A percentile compares a stretch with the other conserved stretches of the same genome.
phyloP scores from a whole-genome alignment of 192 early-diverging fungal genomes.

The Coemansia sp. region DNA sequence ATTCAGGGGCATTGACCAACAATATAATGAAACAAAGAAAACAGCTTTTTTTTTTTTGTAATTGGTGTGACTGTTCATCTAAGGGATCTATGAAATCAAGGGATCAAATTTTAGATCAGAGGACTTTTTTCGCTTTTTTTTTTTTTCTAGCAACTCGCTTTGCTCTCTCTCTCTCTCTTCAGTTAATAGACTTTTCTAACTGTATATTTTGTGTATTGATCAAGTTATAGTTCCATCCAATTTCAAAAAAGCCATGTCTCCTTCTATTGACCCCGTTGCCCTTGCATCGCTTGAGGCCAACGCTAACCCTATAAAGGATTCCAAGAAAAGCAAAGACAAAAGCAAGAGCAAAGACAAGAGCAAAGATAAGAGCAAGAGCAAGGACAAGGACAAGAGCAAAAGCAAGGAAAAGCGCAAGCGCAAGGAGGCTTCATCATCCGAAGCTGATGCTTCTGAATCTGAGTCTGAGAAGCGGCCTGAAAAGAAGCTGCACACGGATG shows the following conservation, averaged over 20 bases:
- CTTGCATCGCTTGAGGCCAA: conserved; percentile 16
- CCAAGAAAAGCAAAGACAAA: conserved; percentile 11
- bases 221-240: conserved; percentile 1
- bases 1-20: conserved; percentile 17
- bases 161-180: neutral
- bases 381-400: conserved; percentile 54
- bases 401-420: conserved; percentile 51
- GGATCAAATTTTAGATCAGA: too few relatives aligned
- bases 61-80: too few relatives aligned
- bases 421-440: conserved; percentile 39
- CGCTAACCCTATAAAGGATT: conserved; percentile 11
- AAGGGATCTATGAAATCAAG: too few relatives aligned
- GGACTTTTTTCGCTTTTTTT: neutral
- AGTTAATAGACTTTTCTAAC: neutral
- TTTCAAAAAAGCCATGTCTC: conserved; percentile 23
- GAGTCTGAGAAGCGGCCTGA: conserved; percentile 40
- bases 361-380: conserved; percentile 52
- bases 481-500: conserved; percentile 55
- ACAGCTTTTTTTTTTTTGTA: neutral
- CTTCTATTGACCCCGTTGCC: conserved; percentile 29
- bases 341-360: conserved; percentile 37
- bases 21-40: conserved; percentile 4
- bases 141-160: neutral
- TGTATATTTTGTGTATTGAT: conserved; percentile 9
- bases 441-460: conserved; percentile 29